Base-by-base conservation (phyloP, 225 moss, liverwort and hornwort genomes). In the Sphagnum tenellum region DNA sequence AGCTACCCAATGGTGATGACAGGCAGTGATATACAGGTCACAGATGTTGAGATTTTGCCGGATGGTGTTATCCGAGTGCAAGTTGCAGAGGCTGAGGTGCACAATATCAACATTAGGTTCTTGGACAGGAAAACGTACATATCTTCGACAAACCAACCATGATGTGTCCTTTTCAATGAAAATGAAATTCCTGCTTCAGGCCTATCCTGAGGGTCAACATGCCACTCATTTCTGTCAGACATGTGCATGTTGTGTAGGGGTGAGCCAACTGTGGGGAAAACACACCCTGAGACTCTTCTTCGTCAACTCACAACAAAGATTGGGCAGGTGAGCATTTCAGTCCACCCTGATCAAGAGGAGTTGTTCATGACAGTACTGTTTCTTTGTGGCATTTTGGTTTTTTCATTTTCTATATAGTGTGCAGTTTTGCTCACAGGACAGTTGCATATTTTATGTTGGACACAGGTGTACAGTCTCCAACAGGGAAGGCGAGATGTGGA, bases 101-200 rank as follows among this genome's bases (percentile, higher is more conserved):
- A 98, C 87, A 98, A 86, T 65, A 89, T 98, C 78, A 87, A 78
- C 70, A 93, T 98, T 76, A 75, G 90, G 67, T 90, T 98, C 84
- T 80, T 92, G 71, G 96, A 98, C 76, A 89, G 96, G 71, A 93
- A 98, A 65, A 90, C 96, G 96, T 98, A 90, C 53, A 93, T 77
- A 8, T 45, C 50, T 58, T 5, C 48, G 9, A 9, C 3, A 52
- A 52, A 52, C 52, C 52, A 52, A 64, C 64, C 29, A 0, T 29
- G 29, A 29, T 29, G 29, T 29, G 29, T 29, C 29, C 29, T 29
- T 29, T 29, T 29, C 29, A 29, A 29, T 29, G 29, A 0, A 29
- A 29, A 29, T 29, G 29, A 29, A 29, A 29, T 29, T 29, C 29
- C 29, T 29, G 29, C 29, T 29, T 29, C 29, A 29, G 29, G 29